A percentile compares a stretch with the other conserved stretches of the same genome.
These are phyloP conservation scores for Capsicum chinense DNA, from an alignment of 257 asterid species.

Conservation along the genomic window DNA sequence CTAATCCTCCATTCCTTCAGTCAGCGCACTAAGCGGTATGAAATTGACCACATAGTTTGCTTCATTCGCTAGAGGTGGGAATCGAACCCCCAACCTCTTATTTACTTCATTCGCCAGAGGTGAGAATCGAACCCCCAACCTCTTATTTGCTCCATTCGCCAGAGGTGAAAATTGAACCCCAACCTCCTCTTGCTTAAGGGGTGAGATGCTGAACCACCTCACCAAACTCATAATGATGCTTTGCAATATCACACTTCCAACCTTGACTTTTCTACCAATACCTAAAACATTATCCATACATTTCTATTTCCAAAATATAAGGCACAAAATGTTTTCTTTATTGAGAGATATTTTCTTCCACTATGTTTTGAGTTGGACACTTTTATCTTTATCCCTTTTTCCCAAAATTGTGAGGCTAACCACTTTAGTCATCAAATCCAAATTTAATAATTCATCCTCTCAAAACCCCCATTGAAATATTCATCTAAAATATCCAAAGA, in stretches of 20 bases:
- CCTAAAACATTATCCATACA: neutral
- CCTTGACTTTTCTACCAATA: neutral
- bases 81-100: no score
- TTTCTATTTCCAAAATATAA: neutral
- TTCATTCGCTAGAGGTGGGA: no score
- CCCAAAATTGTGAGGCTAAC: slow-evolving; percentile 23
- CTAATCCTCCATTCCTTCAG: no score
- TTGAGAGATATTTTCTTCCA: neutral
- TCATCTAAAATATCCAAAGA: slow-evolving; percentile 15
- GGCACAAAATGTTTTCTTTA: slow-evolving; percentile 24
- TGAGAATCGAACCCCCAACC: no score
- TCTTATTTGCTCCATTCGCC: no score
- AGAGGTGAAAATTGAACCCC: no score
- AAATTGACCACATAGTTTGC: no score
- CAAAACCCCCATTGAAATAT: neutral
- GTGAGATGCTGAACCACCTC: no score
- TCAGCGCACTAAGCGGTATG: no score
- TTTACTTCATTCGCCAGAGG: no score
- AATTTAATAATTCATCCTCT: neutral
- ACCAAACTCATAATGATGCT: neutral
- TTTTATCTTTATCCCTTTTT: neutral
- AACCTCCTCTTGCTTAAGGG: no score
- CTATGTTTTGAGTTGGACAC: neutral
- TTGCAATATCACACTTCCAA: neutral
- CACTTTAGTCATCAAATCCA: slow-evolving; percentile 19